Evolutionary conservation across 2,329 filamentous ascomycete genomes (phyloP), one percentile per base, ranked within the genome.

Genomic region (Fusarium sp.): DNA sequence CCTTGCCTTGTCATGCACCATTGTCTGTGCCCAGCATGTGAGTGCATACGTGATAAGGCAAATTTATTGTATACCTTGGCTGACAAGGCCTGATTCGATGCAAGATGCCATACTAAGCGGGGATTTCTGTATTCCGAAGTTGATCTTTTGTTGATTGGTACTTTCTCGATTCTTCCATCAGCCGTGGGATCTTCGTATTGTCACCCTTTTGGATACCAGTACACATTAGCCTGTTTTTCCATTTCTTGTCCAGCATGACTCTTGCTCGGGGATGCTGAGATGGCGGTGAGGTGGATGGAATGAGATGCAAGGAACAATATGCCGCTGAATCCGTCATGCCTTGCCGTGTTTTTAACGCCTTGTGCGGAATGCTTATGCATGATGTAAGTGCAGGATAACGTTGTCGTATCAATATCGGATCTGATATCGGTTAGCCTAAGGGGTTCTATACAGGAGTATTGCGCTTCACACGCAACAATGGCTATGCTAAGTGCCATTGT

Each of bases 1-100:
- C 40, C 33, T 38, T 33, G 42, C 40, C 31, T 57, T 50, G 34
- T 36, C 50, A 57, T 38, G 43, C 48, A 66, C 54, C 42, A 48
- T 20, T 46, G 43, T 59, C 43, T 54, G 42, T 48, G 53, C 49
- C 36, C 45, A 38, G 61, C 63, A 67, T 52, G 58, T 51, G 34
- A 61, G 50, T 52, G 22, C 18, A 40, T 63, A 46, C 57, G 66
- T 69, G 66, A 67, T 68, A 69, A 66, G 48, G 36, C 53, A 66
- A 38, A 66, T 57, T 46, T 64, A 59, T 70, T 67, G 62, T 54
- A 48, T 67, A 51, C 44, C 42, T 22, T 28, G 28, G 18, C 31
- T 20, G 36, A 43, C 38, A 46, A 52, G 50, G 20, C 42, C 56
- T 48, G 57, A 60, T 68, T 59, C 38, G 63, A 51, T 46, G 51